A percentile compares a stretch with the other conserved stretches of the same genome.
Evolutionary conservation across 208 protist species (phyloP).

Genomic region (Wallacemonas sp.): DNA sequence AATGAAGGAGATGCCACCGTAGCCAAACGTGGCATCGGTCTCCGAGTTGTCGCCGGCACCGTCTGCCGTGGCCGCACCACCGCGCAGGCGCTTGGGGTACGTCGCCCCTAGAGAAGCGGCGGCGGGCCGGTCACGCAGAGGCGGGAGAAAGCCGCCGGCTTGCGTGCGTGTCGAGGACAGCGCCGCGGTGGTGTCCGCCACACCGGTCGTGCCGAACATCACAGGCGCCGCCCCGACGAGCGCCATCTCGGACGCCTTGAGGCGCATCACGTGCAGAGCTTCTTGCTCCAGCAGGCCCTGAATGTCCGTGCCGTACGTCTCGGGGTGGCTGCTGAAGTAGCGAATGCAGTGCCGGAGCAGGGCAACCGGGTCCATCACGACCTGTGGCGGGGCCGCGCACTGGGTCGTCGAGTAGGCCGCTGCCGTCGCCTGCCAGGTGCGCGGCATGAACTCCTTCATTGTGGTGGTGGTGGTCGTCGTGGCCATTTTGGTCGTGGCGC

Average conservation of each 20-base stretch:
- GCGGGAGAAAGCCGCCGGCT: neutral
- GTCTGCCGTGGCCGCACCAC: neutral
- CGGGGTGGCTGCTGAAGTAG: constrained; percentile 75
- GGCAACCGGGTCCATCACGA: constrained; percentile 76
- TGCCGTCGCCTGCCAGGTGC: constrained; percentile 7
- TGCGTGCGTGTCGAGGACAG: too few species aligned
- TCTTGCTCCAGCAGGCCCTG: constrained; percentile 69
- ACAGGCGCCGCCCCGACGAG: constrained; percentile 24
- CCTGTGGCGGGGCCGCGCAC: constrained; percentile 1
- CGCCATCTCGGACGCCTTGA: constrained; percentile 72
- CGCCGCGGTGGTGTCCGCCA: too few species aligned
- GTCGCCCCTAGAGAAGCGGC: neutral
- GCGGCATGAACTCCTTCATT: constrained; percentile 16
- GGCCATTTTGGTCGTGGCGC: neutral
- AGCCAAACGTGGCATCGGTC: constrained; percentile 33
- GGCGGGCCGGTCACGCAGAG: neutral
- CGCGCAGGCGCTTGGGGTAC: neutral
- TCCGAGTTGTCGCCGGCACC: neutral
- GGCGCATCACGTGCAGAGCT: constrained; percentile 76
- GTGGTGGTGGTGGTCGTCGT: neutral
- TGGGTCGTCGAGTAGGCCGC: neutral
- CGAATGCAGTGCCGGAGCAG: constrained; percentile 77
- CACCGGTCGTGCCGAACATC: neutral
- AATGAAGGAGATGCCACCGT: constrained; percentile 44
- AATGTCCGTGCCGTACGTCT: constrained; percentile 77